Evolutionary conservation across 805 yeast genomes (phyloP).

Genomic region (Starmerella etchellsii): DNA sequence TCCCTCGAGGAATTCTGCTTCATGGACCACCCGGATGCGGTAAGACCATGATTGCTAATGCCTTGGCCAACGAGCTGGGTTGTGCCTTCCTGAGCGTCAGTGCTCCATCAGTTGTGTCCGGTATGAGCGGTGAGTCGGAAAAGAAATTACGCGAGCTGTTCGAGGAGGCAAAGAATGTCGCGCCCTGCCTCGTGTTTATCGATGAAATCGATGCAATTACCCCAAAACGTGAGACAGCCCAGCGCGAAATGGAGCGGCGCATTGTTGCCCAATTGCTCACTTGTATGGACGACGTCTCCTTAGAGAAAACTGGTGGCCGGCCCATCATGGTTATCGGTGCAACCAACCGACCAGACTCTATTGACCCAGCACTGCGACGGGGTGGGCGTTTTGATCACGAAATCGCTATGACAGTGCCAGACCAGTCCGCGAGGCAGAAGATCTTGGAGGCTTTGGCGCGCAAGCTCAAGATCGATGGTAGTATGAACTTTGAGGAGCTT

Average conservation of each 20-base stretch:
- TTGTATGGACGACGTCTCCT: slow-evolving; percentile 80
- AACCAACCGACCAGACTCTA: slow-evolving; percentile 88
- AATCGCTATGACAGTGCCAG: slow-evolving; percentile 88
- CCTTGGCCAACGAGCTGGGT: slow-evolving; percentile 85
- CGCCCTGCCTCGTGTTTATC: slow-evolving; percentile 85
- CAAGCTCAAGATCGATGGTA: slow-evolving; percentile 50
- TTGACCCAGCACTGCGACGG: slow-evolving; percentile 87
- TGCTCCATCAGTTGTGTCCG: slow-evolving; percentile 93
- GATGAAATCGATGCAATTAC: slow-evolving; percentile 98
- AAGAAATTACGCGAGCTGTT: slow-evolving; percentile 85
- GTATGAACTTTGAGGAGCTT: slow-evolving; percentile 52
- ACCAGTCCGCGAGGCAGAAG: slow-evolving; percentile 63
- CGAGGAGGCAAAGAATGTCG: slow-evolving; percentile 78
- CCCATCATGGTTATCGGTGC: slow-evolving; percentile 95
- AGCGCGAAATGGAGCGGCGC: slow-evolving; percentile 93
- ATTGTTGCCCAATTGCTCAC: slow-evolving; percentile 92
- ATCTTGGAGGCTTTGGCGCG: slow-evolving; percentile 66
- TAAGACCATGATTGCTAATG: slow-evolving; percentile 90
- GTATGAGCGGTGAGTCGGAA: slow-evolving; percentile 98
- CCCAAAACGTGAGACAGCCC: slow-evolving; percentile 96
- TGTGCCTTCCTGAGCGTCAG: slow-evolving; percentile 85
- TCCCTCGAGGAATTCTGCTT: slow-evolving; percentile 84
- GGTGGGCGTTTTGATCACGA: slow-evolving; percentile 96
- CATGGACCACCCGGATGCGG: slow-evolving; percentile 99
- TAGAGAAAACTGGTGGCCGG: slow-evolving; percentile 80